Evolutionary conservation across 352 stramenopile genomes (phyloP).

Genomic region (Halophytophthora polymorphica): DNA sequence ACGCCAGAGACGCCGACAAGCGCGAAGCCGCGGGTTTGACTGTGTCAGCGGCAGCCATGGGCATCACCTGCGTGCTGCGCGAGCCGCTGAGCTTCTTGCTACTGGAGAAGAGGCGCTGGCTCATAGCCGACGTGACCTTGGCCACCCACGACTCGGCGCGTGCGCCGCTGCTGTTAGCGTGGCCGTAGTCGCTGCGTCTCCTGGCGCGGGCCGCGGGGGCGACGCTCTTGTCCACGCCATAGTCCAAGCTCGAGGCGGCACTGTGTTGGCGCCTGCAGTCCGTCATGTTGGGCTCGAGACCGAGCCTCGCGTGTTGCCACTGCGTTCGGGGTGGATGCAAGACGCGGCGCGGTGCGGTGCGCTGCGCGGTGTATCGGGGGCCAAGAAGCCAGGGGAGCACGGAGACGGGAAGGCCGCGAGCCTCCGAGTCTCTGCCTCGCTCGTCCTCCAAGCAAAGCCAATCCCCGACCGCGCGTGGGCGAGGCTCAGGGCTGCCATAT

Average conservation of each 20-base stretch:
- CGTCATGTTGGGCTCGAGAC: too few species aligned
- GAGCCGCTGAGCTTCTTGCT: conserved; percentile 45
- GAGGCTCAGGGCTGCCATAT: too few species aligned
- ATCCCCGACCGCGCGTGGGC: too few species aligned
- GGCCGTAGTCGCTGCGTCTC: conserved; percentile 21
- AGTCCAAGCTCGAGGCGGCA: conserved; percentile 20
- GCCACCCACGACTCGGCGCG: conserved; percentile 64
- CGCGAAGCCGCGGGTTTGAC: conserved; percentile 7
- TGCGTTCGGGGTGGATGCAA: too few species aligned
- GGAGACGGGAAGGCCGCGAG: too few species aligned
- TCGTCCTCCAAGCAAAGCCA: too few species aligned
- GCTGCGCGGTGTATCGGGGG: too few species aligned
- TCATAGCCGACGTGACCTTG: conserved; percentile 61
- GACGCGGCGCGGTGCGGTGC: too few species aligned
- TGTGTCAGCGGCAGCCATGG: conserved; percentile 17
- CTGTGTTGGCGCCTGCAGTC: conserved; percentile 39
- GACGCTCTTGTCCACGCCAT: conserved; percentile 28
- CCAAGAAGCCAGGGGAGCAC: too few species aligned
- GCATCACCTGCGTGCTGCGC: conserved; percentile 63
- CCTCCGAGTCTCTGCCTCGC: too few species aligned
- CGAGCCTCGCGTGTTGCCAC: too few species aligned
- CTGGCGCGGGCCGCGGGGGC: conserved; percentile 6
- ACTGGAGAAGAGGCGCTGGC: conserved; percentile 50
- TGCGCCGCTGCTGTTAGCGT: conserved; percentile 15
- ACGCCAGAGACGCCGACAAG: conserved; percentile 10